Evolutionary conservation across 495 filamentous ascomycete genomes (phyloP).

Genomic region (Aspergillus asperescens): DNA sequence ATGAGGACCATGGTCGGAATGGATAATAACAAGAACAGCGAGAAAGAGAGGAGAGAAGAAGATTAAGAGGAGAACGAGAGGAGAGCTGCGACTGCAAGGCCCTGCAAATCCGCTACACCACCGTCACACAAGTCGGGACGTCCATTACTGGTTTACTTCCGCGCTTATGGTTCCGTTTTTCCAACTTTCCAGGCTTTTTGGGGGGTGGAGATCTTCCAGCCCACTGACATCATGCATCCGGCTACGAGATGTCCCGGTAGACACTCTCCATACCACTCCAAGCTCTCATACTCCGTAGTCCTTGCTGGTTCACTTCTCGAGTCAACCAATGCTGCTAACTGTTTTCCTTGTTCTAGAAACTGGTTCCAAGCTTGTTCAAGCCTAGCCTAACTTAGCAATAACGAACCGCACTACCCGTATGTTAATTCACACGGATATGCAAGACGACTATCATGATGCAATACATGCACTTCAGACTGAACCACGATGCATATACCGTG

Average conservation of each 20-base stretch:
- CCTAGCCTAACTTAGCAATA: too few species aligned
- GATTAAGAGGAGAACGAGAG: conserved; percentile 8
- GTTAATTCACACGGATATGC: too few species aligned
- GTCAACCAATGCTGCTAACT: background rate
- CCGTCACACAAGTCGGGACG: conserved; percentile 8
- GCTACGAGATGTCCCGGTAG: too few species aligned
- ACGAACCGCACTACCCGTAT: too few species aligned
- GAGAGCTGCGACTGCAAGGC: background rate
- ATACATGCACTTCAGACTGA: background rate
- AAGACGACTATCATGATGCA: background rate
- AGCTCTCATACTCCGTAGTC: too few species aligned
- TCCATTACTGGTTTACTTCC: background rate
- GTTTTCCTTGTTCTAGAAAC: background rate
- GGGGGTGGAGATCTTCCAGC: conserved; percentile 4
- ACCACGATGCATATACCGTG: background rate
- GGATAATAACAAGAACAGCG: background rate
- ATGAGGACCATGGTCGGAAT: conserved; percentile 69
- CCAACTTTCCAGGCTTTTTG: conserved; percentile 11
- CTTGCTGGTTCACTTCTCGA: too few species aligned
- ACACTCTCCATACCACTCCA: too few species aligned
- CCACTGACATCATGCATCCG: conserved; percentile 19
- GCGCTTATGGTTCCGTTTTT: conserved; percentile 12
- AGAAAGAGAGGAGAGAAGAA: conserved; percentile 2
- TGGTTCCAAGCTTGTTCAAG: too few species aligned
- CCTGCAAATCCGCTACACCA: background rate